These are phyloP conservation scores for Colletotrichum musae DNA, from an alignment of 2,329 filamentous ascomycete species.

Conservation along the genomic window DNA sequence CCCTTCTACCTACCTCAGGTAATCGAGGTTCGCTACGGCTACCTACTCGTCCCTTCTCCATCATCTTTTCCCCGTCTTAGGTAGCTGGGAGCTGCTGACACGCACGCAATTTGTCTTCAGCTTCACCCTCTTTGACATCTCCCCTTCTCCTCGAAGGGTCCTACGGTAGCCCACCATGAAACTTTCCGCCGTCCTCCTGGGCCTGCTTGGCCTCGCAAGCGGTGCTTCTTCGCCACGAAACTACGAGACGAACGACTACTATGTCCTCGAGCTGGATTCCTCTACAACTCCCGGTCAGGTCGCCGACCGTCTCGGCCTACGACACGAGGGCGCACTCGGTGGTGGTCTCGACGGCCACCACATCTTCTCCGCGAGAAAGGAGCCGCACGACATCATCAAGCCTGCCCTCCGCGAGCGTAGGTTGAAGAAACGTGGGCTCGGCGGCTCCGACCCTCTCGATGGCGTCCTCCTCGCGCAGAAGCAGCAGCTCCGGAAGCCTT, in stretches of 20 bases:
- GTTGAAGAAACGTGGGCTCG: conserved; percentile 73
- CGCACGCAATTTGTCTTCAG: conserved; percentile 14
- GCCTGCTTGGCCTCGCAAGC: conserved; percentile 64
- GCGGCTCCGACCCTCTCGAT: conserved; percentile 74
- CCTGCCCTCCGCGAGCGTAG: conserved; percentile 67
- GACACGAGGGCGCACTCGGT: conserved; percentile 85
- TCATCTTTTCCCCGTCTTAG: background rate
- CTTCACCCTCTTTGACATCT: conserved; percentile 1
- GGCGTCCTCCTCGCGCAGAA: conserved; percentile 85
- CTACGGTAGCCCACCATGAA: conserved; percentile 59
- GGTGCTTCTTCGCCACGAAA: conserved; percentile 72
- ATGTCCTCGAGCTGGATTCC: conserved; percentile 86
- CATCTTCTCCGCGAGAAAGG: conserved; percentile 83
- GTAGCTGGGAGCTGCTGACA: conserved; percentile 28
- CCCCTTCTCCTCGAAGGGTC: conserved; percentile 35
- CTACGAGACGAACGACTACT: conserved; percentile 89
- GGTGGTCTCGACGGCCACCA: conserved; percentile 85
- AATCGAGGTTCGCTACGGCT: conserved; percentile 27
- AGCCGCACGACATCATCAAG: conserved; percentile 71
- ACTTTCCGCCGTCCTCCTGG: conserved; percentile 64
- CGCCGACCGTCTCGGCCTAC: conserved; percentile 80
- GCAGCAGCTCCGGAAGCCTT: conserved; percentile 67
- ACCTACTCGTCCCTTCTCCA: conserved; percentile 1
- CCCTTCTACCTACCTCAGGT: conserved; percentile 10
- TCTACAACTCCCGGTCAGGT: conserved; percentile 77